These are phyloP conservation scores for Euryodendron excelsum DNA, from an alignment of 148 eudicot species.

Conservation along the genomic window DNA sequence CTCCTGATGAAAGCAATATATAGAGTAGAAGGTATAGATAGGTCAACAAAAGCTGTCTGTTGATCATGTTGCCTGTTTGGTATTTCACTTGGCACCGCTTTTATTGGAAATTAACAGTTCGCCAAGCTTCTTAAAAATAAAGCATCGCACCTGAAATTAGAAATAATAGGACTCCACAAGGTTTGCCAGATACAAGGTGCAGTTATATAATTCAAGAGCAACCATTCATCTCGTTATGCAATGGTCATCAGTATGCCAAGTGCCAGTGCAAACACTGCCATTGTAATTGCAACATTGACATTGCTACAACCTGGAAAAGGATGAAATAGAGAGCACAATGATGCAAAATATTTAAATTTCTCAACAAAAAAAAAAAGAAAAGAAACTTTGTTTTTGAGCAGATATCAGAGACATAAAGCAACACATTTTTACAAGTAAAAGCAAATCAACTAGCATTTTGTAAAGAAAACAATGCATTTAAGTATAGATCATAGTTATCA, in stretches of 20 bases:
- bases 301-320: neutral
- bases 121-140: slow-evolving; percentile 6
- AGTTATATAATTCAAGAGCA: neutral
- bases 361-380: neutral
- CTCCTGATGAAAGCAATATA: slow-evolving; percentile 82
- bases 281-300: neutral
- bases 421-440: neutral
- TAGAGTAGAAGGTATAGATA: slow-evolving; percentile 77
- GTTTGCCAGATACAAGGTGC: neutral
- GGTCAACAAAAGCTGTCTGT: slow-evolving; percentile 18
- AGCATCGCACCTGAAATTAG: neutral
- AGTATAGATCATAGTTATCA: neutral
- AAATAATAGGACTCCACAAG: neutral
- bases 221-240: neutral
- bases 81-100: neutral
- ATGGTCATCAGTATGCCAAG: slow-evolving; percentile 9
- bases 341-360: neutral
- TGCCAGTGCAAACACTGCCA: neutral
- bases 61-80: slow-evolving; percentile 10
- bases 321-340: neutral
- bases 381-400: neutral
- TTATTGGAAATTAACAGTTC: slow-evolving; percentile 1
- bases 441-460: neutral
- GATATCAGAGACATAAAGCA: neutral
- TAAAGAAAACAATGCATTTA: neutral